Evolutionary conservation across 208 protist genomes (phyloP).

Genomic region (Crithidia fasciculata): DNA sequence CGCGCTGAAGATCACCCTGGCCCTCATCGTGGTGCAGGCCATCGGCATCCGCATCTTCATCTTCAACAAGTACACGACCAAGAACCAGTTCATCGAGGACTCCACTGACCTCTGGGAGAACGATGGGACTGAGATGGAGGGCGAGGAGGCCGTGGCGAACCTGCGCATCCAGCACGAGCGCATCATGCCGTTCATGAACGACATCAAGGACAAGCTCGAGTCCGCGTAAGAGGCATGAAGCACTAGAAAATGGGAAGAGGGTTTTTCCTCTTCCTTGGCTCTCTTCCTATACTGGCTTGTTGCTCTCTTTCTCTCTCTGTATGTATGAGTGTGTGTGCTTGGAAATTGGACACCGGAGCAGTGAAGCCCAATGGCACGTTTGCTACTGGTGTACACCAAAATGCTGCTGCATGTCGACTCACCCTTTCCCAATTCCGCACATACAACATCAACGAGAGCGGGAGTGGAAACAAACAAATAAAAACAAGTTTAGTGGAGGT

Average conservation of each 20-base stretch:
- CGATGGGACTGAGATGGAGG: constrained; percentile 84
- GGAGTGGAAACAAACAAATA: no score
- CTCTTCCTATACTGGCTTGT: no score
- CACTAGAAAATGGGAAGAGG: background rate
- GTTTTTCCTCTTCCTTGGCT: no score
- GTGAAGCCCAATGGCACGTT: no score
- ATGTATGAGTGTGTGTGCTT: no score
- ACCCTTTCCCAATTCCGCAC: no score
- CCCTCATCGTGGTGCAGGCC: constrained; percentile 37
- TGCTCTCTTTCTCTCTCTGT: no score
- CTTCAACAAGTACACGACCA: constrained; percentile 60
- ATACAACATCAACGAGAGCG: no score
- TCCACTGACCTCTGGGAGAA: constrained; percentile 80
- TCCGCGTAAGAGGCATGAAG: constrained; percentile 25
- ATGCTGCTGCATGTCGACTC: no score
- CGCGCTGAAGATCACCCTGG: constrained; percentile 38
- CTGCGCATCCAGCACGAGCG: constrained; percentile 87
- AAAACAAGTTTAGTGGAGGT: no score
- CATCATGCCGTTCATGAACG: constrained; percentile 92
- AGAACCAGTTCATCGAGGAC: constrained; percentile 80
- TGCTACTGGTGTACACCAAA: no score
- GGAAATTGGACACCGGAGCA: no score
- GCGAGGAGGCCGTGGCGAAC: constrained; percentile 87
- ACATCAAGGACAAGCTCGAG: constrained; percentile 77
- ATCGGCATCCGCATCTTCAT: constrained; percentile 47